Conservation (phyloP, 2,329 filamentous ascomycete species). For the Pseudogymnoascus sp. region DNA sequence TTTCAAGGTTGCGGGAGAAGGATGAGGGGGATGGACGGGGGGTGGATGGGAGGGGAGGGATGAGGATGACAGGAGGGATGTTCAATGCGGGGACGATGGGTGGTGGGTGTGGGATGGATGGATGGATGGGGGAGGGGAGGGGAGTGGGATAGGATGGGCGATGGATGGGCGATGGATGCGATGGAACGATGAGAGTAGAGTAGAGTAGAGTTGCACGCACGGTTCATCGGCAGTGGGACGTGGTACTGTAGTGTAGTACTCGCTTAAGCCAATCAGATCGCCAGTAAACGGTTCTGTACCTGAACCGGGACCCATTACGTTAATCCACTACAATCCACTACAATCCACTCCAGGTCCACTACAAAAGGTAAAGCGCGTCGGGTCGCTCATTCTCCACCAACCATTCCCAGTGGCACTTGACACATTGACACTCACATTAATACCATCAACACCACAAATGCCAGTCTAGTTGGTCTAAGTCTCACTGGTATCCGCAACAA, state of each 20-base stretch:
- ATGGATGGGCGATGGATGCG: background rate
- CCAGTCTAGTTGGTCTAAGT: too few relatives aligned
- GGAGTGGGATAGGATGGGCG: background rate
- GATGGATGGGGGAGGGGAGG: background rate
- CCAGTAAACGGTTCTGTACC: background rate
- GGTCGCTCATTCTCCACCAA: background rate
- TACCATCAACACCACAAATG: too few relatives aligned
- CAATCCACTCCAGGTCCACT: too few relatives aligned
- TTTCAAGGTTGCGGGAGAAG: background rate
- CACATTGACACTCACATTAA: background rate
- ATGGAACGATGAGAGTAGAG: background rate
- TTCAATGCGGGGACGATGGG: background rate
- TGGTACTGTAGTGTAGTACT: background rate
- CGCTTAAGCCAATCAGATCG: too few relatives aligned
- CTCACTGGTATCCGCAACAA: too few relatives aligned
- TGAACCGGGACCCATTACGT: background rate
- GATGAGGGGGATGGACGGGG: background rate
- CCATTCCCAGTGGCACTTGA: background rate
- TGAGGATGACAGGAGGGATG: background rate
- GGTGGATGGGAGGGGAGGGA: background rate
- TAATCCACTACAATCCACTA: background rate
- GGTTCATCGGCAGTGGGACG: background rate
- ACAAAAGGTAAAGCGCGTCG: background rate
- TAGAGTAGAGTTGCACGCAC: background rate
- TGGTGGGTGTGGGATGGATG: background rate